These are phyloP conservation scores for Fonsecaea monophora DNA, from an alignment of 2,329 filamentous ascomycete species.

Conservation along the genomic window DNA sequence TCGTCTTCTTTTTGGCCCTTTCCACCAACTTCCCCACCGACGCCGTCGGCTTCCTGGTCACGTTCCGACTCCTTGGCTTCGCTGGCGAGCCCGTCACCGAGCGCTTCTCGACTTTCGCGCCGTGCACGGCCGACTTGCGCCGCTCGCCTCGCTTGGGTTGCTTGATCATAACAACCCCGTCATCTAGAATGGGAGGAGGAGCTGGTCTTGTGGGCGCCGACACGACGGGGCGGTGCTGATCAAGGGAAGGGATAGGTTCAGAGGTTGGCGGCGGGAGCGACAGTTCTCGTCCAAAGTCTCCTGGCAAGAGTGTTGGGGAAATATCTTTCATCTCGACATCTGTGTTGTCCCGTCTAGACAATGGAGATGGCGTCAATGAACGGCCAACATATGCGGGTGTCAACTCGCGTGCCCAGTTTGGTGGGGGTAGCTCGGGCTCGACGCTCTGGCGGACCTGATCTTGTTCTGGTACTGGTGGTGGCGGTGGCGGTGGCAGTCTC, in stretches of 20 bases:
- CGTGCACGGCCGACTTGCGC: slow-evolving; percentile 31
- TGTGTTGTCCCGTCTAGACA: slow-evolving; percentile 19
- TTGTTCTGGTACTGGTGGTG: not conserved
- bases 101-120: slow-evolving; percentile 32
- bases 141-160: slow-evolving; percentile 31
- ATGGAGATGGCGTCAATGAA: slow-evolving; percentile 33
- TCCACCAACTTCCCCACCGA: slow-evolving; percentile 29
- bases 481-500: slow-evolving; percentile 11
- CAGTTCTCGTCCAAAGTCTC: not conserved
- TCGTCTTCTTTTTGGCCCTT: slow-evolving; percentile 20
- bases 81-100: slow-evolving; percentile 28
- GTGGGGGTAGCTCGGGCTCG: slow-evolving; percentile 27
- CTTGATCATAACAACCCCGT: slow-evolving; percentile 15
- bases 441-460: slow-evolving; percentile 32
- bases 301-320: not conserved
- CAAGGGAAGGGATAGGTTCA: not conserved
- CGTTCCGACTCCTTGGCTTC: slow-evolving; percentile 31
- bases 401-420: slow-evolving; percentile 28
- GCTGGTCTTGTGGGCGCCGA: slow-evolving; percentile 10
- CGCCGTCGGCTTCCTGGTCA: slow-evolving; percentile 27
- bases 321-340: slow-evolving; percentile 30
- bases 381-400: slow-evolving; percentile 35
- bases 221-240: not conserved
- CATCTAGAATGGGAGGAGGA: slow-evolving; percentile 26
- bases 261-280: slow-evolving; percentile 19